Base-by-base conservation (phyloP, 768 basidiomycete genomes). In the Galerina marginata region DNA sequence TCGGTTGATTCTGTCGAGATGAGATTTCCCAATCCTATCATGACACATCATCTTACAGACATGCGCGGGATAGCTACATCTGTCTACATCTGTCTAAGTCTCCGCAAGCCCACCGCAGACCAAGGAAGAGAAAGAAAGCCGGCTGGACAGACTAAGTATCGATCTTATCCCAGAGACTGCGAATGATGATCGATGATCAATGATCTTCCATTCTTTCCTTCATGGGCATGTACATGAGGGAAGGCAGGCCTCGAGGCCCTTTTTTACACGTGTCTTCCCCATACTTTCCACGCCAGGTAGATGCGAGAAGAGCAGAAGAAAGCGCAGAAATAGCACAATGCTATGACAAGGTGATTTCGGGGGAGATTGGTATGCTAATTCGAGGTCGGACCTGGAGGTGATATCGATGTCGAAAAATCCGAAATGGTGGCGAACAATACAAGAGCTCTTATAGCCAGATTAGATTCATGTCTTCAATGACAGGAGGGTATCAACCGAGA, bases 171-270 rank as follows among this genome's bases (percentile, higher is more conserved):
- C 29, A 25, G 38, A n/a, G 44, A n/a, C 40, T 33, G 29, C 37
- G 37, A 36, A 43, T 59, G 23, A 46, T 63, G 52, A 63, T 54
- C 62, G 58, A 59, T 59, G 56, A 47, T 59, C 57, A 57, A 52
- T 25, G 42, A 49, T 53, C 44, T 50, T 55, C 61, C 55, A 52
- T 55, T 40, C 26, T 37, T 29, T 58, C n/a, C 53, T 54, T 45
- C 33, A 44, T 50, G 47, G 42, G 29, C 23, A 23, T 5, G 29
- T 9, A 26, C 51, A 51, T 23, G 44, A 45, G 51, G 26, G 36
- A 47, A 47, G 39, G 25, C 40, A 40, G 38, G 54, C 55, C 60
- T 61, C 60, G 54, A 61, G 60, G 60, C 48, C 23, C 25, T 2
- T 12, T 25, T 43, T 20, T 50, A 60, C 59, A 60, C 59, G 59